A percentile compares a stretch with the other conserved stretches of the same genome.
phyloP scores from a whole-genome alignment of 2,329 filamentous ascomycete species.

The Rhynchosporium secalis region DNA sequence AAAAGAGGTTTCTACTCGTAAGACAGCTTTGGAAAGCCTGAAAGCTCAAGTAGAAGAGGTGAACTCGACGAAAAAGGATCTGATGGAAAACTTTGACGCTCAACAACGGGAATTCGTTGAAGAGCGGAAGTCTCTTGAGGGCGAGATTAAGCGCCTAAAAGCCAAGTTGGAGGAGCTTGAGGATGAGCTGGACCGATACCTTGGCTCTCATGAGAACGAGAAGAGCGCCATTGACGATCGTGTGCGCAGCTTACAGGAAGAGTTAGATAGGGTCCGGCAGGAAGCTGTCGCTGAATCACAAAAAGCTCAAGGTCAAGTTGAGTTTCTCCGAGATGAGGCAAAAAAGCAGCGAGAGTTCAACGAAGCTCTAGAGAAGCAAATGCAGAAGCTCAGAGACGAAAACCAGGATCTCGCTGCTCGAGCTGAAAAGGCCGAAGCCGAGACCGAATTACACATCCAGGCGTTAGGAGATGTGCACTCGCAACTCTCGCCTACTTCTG shows the following conservation, averaged over 20 bases:
- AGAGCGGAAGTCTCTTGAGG: conserved; percentile 80
- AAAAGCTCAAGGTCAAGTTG: conserved; percentile 61
- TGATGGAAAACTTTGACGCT: conserved; percentile 92
- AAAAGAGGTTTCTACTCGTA: conserved; percentile 63
- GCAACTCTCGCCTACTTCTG: conserved; percentile 55
- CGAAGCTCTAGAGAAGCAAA: conserved; percentile 57
- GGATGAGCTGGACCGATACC: conserved; percentile 83
- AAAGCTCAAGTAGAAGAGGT: conserved; percentile 77
- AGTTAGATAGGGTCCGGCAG: conserved; percentile 64
- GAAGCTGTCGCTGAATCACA: conserved; percentile 57
- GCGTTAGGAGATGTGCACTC: conserved; percentile 59
- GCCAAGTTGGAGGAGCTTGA: conserved; percentile 83
- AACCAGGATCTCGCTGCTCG: conserved; percentile 53
- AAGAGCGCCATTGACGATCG: conserved; percentile 69
- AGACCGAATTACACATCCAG: conserved; percentile 52
- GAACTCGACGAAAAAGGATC: conserved; percentile 88
- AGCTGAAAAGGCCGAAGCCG: conserved; percentile 52
- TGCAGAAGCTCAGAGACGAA: conserved; percentile 57
- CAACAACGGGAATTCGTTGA: conserved; percentile 84
- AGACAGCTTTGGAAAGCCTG: conserved; percentile 59
- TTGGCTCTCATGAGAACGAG: conserved; percentile 82
- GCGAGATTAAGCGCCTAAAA: conserved; percentile 75
- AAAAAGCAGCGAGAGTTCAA: conserved; percentile 60
- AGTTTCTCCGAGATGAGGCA: conserved; percentile 61
- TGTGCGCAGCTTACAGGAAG: conserved; percentile 66